A percentile compares a stretch with the other conserved stretches of the same genome.
Evolutionary conservation across 768 basidiomycete species (phyloP).

Genomic region (Ramaria sp.): DNA sequence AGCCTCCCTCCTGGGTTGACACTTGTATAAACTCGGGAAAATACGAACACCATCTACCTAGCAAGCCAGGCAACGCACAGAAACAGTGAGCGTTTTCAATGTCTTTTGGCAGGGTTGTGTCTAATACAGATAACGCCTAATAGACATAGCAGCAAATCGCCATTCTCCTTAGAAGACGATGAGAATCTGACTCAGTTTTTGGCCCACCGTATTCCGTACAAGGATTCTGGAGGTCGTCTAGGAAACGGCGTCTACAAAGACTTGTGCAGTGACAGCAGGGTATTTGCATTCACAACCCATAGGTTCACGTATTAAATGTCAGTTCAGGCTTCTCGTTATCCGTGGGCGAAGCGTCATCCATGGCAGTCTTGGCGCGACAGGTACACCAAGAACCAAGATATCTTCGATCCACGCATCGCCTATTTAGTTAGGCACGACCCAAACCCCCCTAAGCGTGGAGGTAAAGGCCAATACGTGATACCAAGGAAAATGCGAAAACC

Average conservation of each 20-base stretch:
- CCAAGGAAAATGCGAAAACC: not conserved
- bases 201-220: conserved; percentile 9
- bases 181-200: conserved; percentile 7
- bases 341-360: conserved; percentile 40
- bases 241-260: conserved; percentile 9
- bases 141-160: not conserved
- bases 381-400: conserved; percentile 34
- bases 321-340: conserved; percentile 14
- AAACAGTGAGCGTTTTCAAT: not conserved
- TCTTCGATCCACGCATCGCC: conserved; percentile 32
- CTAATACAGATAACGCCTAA: not conserved
- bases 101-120: not conserved
- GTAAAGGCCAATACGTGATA: conserved; percentile 3
- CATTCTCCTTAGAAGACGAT: conserved; percentile 8
- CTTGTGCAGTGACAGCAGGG: not conserved
- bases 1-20: conserved; percentile 6
- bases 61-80: not conserved
- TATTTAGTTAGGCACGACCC: conserved; percentile 17
- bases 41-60: not conserved
- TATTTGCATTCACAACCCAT: not conserved
- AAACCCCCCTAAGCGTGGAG: not conserved
- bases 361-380: conserved; percentile 56
- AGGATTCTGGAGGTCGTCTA: conserved; percentile 8
- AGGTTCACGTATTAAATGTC: not conserved
- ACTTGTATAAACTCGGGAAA: not conserved